Evolutionary conservation across 2,329 filamentous ascomycete species (phyloP), one percentile per base, ranked within the genome.

Genomic region (Ascochyta rabiei): DNA sequence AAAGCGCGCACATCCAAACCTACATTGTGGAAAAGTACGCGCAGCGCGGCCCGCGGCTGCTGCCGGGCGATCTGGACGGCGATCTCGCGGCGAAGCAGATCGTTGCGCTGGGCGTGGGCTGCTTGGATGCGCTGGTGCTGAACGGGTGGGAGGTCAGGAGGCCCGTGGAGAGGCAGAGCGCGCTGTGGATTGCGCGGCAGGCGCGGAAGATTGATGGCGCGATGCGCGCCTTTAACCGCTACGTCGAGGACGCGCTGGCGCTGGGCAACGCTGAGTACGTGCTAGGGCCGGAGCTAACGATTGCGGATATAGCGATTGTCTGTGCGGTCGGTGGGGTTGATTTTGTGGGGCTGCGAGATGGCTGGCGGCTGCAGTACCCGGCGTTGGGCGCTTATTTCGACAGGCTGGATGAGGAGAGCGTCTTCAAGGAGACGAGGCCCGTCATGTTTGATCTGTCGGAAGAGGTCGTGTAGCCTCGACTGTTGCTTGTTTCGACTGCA

Each of bases 11-110:
- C 37, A 62, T 64, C n/a, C 54, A 59, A 24, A 52, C 53, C 15
- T 62, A 62, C 50, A 60, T 60, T 21, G 61, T 62, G 4, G 46
- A 50, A 24, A 64, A 60, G 33, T 62, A 57, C 23, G 47, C 45
- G 5, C 47, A 55, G 30, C 13, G 16, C 4, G 48, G 52, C 2
- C 57, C 59, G 13, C 46, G 37, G 6, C 48, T 62, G 2, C 38
- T 60, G 5, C 57, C 59, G 0, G 59, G 57, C 9, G 52, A 57
- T 16, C 19, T 59, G 2, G 59, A 64, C 35, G 37, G 24, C 9
- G 52, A 60, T 35, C 47, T 63, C 6, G 38, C 48, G 2, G 57
- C 60, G 15, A 52, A 59, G 10, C 59, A 60, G 15, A 62, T 64
- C 15, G 57, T 60, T 1, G 50, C 56, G 3, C 40, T 64, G 15